A percentile compares a stretch with the other conserved stretches of the same genome.
Evolutionary conservation across 148 eudicot species (phyloP).

Genomic region (Vaccinium myrtillus): DNA sequence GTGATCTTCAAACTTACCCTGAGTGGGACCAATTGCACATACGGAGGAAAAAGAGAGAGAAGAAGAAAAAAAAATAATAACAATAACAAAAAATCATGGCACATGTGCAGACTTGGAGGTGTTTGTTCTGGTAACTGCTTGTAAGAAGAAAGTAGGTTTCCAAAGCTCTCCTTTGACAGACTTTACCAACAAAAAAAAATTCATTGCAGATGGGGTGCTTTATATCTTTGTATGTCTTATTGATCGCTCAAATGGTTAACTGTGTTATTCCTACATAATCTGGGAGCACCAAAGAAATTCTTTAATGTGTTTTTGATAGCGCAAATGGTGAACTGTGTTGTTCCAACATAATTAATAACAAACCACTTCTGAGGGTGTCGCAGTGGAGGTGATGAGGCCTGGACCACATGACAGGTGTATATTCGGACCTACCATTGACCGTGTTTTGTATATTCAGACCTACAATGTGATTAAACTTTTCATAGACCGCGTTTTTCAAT

Average conservation of each 20-base stretch:
- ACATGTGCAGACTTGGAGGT: neutral
- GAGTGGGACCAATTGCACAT: neutral
- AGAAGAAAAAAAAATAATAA: neutral
- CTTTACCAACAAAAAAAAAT: neutral
- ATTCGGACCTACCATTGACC: neutral
- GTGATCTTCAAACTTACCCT: neutral
- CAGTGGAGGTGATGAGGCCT: neutral
- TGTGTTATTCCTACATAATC: too few species aligned
- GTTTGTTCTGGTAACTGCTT: neutral
- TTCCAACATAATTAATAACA: neutral
- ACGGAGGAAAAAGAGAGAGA: neutral
- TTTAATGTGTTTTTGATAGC: too few species aligned
- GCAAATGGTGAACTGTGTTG: too few species aligned
- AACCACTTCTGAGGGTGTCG: neutral
- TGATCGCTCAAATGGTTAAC: too few species aligned
- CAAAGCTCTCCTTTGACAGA: neutral
- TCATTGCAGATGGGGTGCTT: too few species aligned
- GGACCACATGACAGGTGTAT: neutral
- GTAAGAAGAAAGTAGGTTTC: neutral
- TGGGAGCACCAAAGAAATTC: too few species aligned
- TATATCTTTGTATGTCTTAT: too few species aligned
- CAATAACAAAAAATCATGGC: neutral
- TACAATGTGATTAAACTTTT: neutral
- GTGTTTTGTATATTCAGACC: neutral
- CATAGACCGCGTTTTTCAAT: neutral